Conservation (phyloP, 257 asterid species). For the Salvia rosmarinus region DNA sequence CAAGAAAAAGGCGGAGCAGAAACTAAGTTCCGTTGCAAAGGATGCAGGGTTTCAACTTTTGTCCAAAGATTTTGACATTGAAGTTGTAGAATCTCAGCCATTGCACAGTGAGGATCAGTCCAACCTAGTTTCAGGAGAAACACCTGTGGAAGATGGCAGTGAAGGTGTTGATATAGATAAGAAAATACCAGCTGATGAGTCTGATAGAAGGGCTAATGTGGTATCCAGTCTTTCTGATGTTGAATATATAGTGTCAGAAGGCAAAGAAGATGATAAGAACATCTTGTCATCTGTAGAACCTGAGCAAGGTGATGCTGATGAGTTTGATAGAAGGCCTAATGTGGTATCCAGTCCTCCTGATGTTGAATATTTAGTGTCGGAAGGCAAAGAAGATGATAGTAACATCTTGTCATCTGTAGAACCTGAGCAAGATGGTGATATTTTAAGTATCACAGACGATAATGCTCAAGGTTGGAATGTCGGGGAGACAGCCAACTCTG, state of each 20-base stretch:
- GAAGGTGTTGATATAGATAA: conserved; percentile 41
- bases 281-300: too few species aligned
- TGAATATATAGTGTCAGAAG: conserved; percentile 26
- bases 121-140: conserved; percentile 45
- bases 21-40: conserved; percentile 81
- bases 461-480: conserved; percentile 38
- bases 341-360: conserved; percentile 40
- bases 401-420: conserved; percentile 41
- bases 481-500: conserved; percentile 37
- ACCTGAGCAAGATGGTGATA: conserved; percentile 29
- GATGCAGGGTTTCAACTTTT: conserved; percentile 91
- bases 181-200: conserved; percentile 35
- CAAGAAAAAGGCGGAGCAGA: conserved; percentile 64
- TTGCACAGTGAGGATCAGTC: conserved; percentile 49
- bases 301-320: conserved; percentile 20
- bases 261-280: too few species aligned
- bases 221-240: conserved; percentile 39
- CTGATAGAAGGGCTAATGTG: conserved; percentile 38
- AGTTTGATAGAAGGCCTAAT: conserved; percentile 36
- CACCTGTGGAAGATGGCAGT: conserved; percentile 35
- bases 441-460: conserved; percentile 38
- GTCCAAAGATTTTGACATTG: conserved; percentile 73
- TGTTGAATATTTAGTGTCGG: conserved; percentile 40
- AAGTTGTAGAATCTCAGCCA: conserved; percentile 52
- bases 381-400: conserved; percentile 41